Base-by-base conservation (phyloP, 2,329 filamentous ascomycete species). In the Colletotrichum tamarilloi region DNA sequence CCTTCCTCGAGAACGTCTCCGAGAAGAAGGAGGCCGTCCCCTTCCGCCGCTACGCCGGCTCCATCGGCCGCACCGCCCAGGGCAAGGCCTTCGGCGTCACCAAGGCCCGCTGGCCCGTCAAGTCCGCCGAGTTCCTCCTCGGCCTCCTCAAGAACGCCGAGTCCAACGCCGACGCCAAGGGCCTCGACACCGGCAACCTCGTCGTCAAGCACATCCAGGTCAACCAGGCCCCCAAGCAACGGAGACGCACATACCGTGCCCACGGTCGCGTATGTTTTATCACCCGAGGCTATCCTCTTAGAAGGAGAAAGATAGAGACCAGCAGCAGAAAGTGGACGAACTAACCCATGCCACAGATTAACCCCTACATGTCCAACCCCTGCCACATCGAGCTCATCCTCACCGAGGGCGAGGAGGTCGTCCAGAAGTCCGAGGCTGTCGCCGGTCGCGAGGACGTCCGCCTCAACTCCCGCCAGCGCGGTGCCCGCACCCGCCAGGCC, bases 171-270 rank as follows among this genome's bases (percentile, higher is more conserved):
- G 95, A 98, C 82, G 94, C 94, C 87, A 98, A 98, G 92, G 95
- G 95, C 83, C 94, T 98, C 83, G 95, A 99, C 89, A 98, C 95
- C 84, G 93, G 92, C 89, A 97, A 97, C 91, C 91, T 99, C 84
- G 89, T 98, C 85, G 94, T 99, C 89, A 98, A 98, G 94, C 97
- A 98, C 94, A 99, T 99, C 89, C 97, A 99, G 91, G 97, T 99
- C 92, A 99, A 99, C 94, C 97, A 99, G 92, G 97, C 97, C 81
- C 97, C 97, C 83, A 98, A 98, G 93, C 96, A 98, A 92, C 93
- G 97, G 86, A 92, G 97, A 89, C 93, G 97, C 87, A 99, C 97
- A 85, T 99, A 99, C 94, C 95, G 97, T 92, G 97, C 97, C 78
- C 97, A 99, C 92, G 97, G 97, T 92, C 95, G 97, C 91, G 96